Conservation (phyloP, 179 eudicot species). For the Nepenthes alata region DNA sequence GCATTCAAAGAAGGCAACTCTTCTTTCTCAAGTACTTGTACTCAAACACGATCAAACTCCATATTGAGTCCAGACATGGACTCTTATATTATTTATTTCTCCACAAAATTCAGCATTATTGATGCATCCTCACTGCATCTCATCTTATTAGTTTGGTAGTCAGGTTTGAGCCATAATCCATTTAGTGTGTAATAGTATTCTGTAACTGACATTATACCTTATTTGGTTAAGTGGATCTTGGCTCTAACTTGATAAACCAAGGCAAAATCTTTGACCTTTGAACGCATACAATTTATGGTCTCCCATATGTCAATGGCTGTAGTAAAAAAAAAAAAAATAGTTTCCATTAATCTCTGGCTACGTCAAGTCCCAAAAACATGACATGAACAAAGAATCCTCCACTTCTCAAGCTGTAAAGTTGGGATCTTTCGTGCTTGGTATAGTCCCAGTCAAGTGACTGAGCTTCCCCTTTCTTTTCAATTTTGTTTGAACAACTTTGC, state of each 20-base stretch:
- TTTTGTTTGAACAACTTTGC: not conserved
- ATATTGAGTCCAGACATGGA: not conserved
- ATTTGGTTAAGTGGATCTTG: not conserved
- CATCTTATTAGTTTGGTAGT: not conserved
- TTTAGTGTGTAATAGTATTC: not conserved
- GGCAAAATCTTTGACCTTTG: not conserved
- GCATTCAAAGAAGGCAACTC: conserved; percentile 2
- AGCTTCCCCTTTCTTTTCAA: not conserved
- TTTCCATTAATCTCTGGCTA: not conserved
- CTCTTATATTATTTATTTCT: not conserved
- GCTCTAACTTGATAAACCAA: not conserved
- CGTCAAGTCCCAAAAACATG: not conserved
- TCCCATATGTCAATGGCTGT: conserved; percentile 2
- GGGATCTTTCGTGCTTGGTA: not conserved
- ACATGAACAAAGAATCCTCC: not conserved
- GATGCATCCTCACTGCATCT: not conserved
- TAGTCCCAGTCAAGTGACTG: not conserved
- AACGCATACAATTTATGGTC: not conserved
- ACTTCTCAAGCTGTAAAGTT: not conserved
- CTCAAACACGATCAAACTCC: not conserved
- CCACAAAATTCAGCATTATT: not conserved
- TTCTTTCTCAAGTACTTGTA: not conserved
- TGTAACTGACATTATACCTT: not conserved
- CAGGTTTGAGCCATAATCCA: not conserved
- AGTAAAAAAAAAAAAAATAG: not conserved